Conservation (phyloP, 202 grass and related monocot species). For the Saccharum hybrid region DNA sequence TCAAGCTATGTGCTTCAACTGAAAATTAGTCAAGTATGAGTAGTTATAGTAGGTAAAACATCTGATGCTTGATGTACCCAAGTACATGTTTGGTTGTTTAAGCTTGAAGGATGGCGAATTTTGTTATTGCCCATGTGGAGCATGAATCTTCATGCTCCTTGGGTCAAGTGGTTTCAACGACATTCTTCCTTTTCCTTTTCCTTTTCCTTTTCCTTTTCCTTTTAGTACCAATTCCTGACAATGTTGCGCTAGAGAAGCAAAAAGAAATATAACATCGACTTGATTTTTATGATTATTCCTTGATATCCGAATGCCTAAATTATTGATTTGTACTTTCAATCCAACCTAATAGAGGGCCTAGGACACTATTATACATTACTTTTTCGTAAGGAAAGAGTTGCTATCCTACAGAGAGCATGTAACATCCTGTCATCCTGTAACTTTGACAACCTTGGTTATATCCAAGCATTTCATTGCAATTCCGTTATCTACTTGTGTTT, state of each 20-base stretch:
- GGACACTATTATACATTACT: background rate
- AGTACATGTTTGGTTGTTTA: slow-evolving; percentile 10
- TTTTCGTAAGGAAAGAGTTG: background rate
- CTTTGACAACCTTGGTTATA: background rate
- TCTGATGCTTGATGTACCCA: background rate
- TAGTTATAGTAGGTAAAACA: background rate
- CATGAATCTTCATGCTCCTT: background rate
- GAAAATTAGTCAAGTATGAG: slow-evolving; percentile 12
- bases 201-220: too few relatives aligned
- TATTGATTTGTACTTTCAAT: background rate
- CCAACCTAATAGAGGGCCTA: background rate
- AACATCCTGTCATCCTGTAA: background rate
- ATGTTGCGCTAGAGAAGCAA: background rate
- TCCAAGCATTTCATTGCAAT: slow-evolving; percentile 39
- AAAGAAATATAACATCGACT: background rate
- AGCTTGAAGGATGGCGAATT: slow-evolving; percentile 2
- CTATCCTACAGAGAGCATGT: background rate
- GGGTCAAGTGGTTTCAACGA: background rate
- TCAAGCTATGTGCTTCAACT: slow-evolving; percentile 10
- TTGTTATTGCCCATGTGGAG: background rate
- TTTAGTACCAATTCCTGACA: background rate
- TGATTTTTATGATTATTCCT: background rate
- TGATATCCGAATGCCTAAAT: background rate
- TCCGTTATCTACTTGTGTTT: slow-evolving; percentile 37
- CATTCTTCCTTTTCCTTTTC: background rate